Evolutionary conservation across 1,284 basidiomycete genomes (phyloP), one percentile per base, ranked within the genome.

Genomic region (Melampsora occidentalis): DNA sequence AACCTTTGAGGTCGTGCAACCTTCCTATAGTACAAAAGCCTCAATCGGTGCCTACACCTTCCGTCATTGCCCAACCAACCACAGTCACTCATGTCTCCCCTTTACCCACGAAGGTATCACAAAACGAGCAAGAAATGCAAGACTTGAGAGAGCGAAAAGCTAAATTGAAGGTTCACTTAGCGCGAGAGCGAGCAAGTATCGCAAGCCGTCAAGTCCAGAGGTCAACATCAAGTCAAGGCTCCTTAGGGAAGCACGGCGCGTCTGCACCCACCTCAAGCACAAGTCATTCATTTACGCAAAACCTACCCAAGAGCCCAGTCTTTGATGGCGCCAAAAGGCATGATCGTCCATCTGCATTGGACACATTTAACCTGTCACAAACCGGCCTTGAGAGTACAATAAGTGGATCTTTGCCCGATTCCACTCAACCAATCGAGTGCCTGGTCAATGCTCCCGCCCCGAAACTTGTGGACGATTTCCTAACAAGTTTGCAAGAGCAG

Each of bases 281-380:
- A 57, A 22, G 6, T n/a, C n/a, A 28, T 28, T n/a, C 14, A n/a
- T 57, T 14, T 57, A 57, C 9, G 53, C 53, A n/a, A 28, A 57
- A 57, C 25, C 53, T 14, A 57, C 53, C 53, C 25, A 57, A n/a
- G 25, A 57, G 53, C 18, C 53, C 53, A 57, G 53, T 57, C 53
- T 57, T 57, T 57, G 53, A 57, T 20, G 4, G 53, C 25, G 53
- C 53, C 18, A 57, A 57, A 14, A 5, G 53, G 53, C 53, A 57
- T 28, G 53, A 57, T 57, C 53, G 53, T 7, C n/a, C 53, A n/a
- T 57, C 53, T 1, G 53, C 53, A 3, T n/a, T 28, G 6, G 53
- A 57, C 53, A 57, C 53, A 57, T 57, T 57, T 20, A 57, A 57
- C 14, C 20, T 28, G 12, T 28, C 53, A 14, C 6, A 57, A 28